These are phyloP conservation scores for Alternaria sp. DNA, from an alignment of 2,329 filamentous ascomycete species.

Conservation along the genomic window DNA sequence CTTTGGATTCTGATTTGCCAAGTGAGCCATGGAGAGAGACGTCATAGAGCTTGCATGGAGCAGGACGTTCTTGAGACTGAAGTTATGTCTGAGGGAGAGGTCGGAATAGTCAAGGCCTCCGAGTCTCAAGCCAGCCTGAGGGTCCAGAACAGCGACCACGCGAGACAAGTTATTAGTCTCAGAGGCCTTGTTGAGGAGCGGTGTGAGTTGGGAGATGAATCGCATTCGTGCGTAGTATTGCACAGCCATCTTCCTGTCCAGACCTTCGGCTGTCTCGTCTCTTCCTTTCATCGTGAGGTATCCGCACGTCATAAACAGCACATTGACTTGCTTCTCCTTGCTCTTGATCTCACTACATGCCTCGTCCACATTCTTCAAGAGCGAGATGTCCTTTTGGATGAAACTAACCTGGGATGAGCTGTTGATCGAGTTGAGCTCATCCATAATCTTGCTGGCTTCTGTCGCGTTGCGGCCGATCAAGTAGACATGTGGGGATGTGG, in stretches of 20 bases:
- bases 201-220: constrained; percentile 48
- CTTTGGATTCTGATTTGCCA: constrained; percentile 25
- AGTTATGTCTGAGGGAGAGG: constrained; percentile 34
- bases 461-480: constrained; percentile 52
- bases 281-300: constrained; percentile 53
- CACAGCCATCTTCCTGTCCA: constrained; percentile 41
- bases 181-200: constrained; percentile 39
- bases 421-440: constrained; percentile 49
- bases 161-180: constrained; percentile 29
- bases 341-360: constrained; percentile 56
- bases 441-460: constrained; percentile 46
- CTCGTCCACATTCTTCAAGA: constrained; percentile 51
- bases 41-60: constrained; percentile 35
- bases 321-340: constrained; percentile 60
- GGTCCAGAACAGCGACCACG: constrained; percentile 40
- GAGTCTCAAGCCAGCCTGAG: constrained; percentile 19
- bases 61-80: constrained; percentile 32
- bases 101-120: constrained; percentile 28
- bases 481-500: constrained; percentile 49
- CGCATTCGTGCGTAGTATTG: constrained; percentile 48
- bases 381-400: constrained; percentile 51
- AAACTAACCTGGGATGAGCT: constrained; percentile 47
- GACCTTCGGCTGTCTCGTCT: constrained; percentile 44
- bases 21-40: constrained; percentile 29
- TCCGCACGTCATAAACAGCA: constrained; percentile 62